phyloP scores from a whole-genome alignment of 108 stramenopile species.

The Nitzschia sp. region DNA sequence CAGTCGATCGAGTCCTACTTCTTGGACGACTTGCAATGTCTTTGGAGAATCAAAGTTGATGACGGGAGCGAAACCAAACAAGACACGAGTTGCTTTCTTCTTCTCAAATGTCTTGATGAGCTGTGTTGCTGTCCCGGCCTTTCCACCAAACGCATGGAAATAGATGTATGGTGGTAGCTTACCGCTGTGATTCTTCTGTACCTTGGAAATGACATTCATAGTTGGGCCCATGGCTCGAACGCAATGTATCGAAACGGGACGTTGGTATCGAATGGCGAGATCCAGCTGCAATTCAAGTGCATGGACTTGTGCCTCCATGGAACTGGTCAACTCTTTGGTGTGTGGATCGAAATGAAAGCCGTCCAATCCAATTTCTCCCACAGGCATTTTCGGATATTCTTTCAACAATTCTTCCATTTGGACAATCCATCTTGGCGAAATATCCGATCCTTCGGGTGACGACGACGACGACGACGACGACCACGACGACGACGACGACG shows the following conservation, averaged over 20 bases:
- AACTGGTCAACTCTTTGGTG: constrained; percentile 50
- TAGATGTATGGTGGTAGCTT: constrained; percentile 74
- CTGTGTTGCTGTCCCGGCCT: constrained; percentile 63
- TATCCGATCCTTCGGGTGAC: constrained; percentile 10
- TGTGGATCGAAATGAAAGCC: constrained; percentile 66
- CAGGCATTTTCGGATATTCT: constrained; percentile 52
- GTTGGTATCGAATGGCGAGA: constrained; percentile 56
- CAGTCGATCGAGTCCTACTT: constrained; percentile 73
- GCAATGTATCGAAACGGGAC: constrained; percentile 82
- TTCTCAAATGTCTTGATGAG: constrained; percentile 44
- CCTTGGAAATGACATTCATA: constrained; percentile 32
- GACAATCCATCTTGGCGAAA: constrained; percentile 44
- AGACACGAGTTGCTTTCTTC: constrained; percentile 28
- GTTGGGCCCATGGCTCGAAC: constrained; percentile 76
- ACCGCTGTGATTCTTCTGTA: constrained; percentile 15
- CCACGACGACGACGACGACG: background rate
- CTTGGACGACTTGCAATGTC: constrained; percentile 59
- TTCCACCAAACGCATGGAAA: constrained; percentile 90
- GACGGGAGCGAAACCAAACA: constrained; percentile 84
- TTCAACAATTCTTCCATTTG: constrained; percentile 43
- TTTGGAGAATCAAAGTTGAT: constrained; percentile 75
- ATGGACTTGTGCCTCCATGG: constrained; percentile 58
- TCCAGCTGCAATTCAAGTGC: constrained; percentile 71
- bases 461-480: background rate
- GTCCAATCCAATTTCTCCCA: constrained; percentile 89